Evolutionary conservation across 2,329 filamentous ascomycete genomes (phyloP).

Genomic region (Teratosphaeria epicoccoides): DNA sequence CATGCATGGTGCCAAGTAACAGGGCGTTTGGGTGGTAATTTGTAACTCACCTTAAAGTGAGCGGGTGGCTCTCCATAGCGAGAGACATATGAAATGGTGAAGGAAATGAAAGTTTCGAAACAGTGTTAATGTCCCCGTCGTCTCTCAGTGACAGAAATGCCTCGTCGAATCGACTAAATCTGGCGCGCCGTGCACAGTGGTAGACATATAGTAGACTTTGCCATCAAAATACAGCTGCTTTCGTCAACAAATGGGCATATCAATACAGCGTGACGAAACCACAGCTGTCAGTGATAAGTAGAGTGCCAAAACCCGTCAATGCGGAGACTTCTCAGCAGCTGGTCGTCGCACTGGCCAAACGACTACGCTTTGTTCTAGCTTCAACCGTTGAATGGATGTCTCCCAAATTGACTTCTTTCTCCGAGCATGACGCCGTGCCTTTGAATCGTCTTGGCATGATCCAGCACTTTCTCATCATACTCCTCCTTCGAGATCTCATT

Average conservation of each 20-base stretch:
- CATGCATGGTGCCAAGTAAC: not conserved
- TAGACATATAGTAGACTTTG: too few relatives aligned
- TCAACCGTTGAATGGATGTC: constrained; percentile 16
- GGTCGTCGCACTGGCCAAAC: too few relatives aligned
- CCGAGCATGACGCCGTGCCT: constrained; percentile 31
- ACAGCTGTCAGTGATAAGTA: too few relatives aligned
- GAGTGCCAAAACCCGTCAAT: too few relatives aligned
- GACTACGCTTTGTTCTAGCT: not conserved
- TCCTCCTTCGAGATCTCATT: constrained; percentile 26
- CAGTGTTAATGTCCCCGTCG: not conserved
- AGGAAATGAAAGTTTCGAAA: not conserved
- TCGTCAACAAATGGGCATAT: too few relatives aligned
- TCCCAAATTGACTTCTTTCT: constrained; percentile 31
- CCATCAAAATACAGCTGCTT: too few relatives aligned
- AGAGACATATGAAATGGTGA: too few relatives aligned
- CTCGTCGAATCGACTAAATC: too few relatives aligned
- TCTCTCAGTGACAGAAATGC: not conserved
- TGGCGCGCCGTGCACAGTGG: too few relatives aligned
- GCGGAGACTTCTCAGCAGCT: too few relatives aligned
- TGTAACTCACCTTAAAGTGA: not conserved
- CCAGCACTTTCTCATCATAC: constrained; percentile 30
- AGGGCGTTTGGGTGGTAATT: not conserved
- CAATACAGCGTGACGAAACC: too few relatives aligned
- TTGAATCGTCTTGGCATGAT: constrained; percentile 29
- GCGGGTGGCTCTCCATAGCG: not conserved